Evolutionary conservation across 768 basidiomycete species (phyloP), one percentile per base, ranked within the genome.

Genomic region (Daedaleopsis sinensis): DNA sequence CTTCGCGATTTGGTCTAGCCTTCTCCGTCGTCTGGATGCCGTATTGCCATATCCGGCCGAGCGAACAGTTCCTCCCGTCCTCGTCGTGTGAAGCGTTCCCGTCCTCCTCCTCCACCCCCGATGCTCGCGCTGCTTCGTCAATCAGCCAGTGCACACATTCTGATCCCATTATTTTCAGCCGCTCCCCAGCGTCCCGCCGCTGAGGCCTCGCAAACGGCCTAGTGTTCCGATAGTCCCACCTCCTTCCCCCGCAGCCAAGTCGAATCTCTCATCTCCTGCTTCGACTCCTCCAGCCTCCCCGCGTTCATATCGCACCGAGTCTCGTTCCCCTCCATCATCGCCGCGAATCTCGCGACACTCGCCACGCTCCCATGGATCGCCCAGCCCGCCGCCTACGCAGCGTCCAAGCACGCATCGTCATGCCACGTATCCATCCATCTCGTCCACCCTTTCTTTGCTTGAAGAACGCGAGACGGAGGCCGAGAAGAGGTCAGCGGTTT

Each of bases 361-460:
- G 38, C 55, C 52, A 18, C 58, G 58, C 39, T 42, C 39, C 18
- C 39, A 42, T 42, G 39, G 39, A 15, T 32, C 42, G 3, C 55
- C 49, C 9, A 49, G 38, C 11, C 12, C 18, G 37, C 38, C 52
- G 13, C 52, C 54, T 23, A 21, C n/a, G 18, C 5, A 35, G 16
- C 55, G 52, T 15, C 49, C 67, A 2, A 38, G 27, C 16, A 39
- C 48, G 13, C 58, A 63, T 9, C 55, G 64, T 1, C 70, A 72
- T 54, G 64, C 66, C 44, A 66, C 71, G 3, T 72, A 66, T 54
- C 71, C 71, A 1, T 72, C 71, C 11, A 70, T 72, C 50, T 67
- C 69, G 3, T 72, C 71, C 2, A 70, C 71, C 1, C 67, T 72
- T 27, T 69, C 67, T 5, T 52, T 67, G 27, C 64, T 72, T 13